Evolutionary conservation across 306 rosid species (phyloP), one percentile per base, ranked within the genome.

Genomic region (Prunus kanzakura): DNA sequence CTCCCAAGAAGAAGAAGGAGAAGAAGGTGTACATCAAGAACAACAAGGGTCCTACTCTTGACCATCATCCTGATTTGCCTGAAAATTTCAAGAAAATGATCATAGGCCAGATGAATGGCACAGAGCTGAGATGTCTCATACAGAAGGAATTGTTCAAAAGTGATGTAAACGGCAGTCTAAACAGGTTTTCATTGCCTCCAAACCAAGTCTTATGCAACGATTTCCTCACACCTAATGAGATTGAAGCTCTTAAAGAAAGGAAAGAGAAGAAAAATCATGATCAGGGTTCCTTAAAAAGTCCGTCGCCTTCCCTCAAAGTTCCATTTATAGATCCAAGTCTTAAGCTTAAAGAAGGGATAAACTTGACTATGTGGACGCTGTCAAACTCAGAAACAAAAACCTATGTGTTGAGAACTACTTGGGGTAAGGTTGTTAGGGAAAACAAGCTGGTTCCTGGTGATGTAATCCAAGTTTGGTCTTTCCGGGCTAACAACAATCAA

Each of bases 401-500:
- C 14, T 70, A 51, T 30, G 49, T 52, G 25, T 52, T 52, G 49
- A 70, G 35, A 51, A 29, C 62, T 51, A 2, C 19, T 29, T 52
- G 74, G 74, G 12, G 38, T 10, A 22, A 29, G 14, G 11, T 70
- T 70, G 16, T 3, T 19, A 2, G 13, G 49, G 54, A 52, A 32
- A 70, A 70, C 5, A 2, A 23, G 5, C 63, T 70, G 5, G 1
- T 8, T 29, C 2, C 2, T 18, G 6, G 22, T 19, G 74, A 70
- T 19, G 11, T 30, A 55, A 11, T 52, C 63, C 74, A 70, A 54
- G 63, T 70, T 52, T 71, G 75, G 75, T 71, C 50, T 6, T 71
- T 52, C 16, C 9, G 64, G 45, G 75, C 41, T 11, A 58, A 19
- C 3, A 38, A 16, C 20, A 52, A 52, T 43, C 56, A 32, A 13